Evolutionary conservation across 1,284 basidiomycete genomes (phyloP).

Genomic region (Pseudozyma pruni): DNA sequence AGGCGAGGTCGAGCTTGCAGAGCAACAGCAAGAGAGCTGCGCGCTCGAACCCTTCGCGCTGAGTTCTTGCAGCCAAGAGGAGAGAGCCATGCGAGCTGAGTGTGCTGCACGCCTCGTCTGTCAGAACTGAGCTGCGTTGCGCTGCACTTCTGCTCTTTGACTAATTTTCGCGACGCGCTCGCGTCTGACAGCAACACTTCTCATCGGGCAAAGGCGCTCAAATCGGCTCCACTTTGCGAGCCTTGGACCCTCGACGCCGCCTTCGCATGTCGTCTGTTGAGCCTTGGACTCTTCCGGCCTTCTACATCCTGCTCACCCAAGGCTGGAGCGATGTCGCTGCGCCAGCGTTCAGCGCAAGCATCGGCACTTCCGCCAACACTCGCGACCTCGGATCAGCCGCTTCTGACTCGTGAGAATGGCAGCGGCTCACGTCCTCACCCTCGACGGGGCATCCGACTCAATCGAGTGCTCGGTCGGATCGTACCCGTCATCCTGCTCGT

Average conservation of each 20-base stretch:
- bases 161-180: slow-evolving; percentile 40
- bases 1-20: not conserved
- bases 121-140: not conserved
- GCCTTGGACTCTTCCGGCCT: too few relatives aligned
- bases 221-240: slow-evolving; percentile 30
- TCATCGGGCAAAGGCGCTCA: not conserved
- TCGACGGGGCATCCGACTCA: slow-evolving; percentile 33
- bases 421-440: not conserved
- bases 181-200: slow-evolving; percentile 25
- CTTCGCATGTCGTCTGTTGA: not conserved
- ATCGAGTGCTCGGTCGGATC: slow-evolving; percentile 35
- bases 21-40: too few relatives aligned
- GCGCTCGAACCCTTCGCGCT: too few relatives aligned
- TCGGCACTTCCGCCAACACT: slow-evolving; percentile 4
- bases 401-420: not conserved
- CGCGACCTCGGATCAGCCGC: slow-evolving; percentile 6
- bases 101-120: too few relatives aligned
- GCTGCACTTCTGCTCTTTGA: slow-evolving; percentile 4
- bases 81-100: too few relatives aligned
- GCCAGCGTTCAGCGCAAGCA: slow-evolving; percentile 14
- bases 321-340: slow-evolving; percentile 18
- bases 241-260: slow-evolving; percentile 12
- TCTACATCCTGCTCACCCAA: too few relatives aligned
- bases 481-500: slow-evolving; percentile 45
- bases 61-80: too few relatives aligned